phyloP scores from a whole-genome alignment of 2,329 filamentous ascomycete genomes.

The Colletotrichum noveboracense region DNA sequence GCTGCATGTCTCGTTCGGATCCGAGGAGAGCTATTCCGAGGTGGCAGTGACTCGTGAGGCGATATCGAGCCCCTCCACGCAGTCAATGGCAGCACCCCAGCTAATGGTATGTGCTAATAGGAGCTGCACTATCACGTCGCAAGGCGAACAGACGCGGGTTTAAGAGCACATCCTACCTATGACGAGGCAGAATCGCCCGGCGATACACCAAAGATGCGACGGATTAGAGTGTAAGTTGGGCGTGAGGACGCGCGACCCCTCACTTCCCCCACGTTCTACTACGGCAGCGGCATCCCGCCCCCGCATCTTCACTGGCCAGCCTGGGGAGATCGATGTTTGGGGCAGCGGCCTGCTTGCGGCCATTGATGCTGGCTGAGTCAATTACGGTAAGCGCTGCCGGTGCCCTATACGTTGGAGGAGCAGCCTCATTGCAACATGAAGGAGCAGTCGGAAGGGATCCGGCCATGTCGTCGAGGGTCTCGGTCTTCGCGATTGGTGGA shows the following conservation, averaged over 20 bases:
- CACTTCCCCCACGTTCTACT: constrained; percentile 36
- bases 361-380: neutral
- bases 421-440: too few species aligned
- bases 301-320: constrained; percentile 1
- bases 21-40: neutral
- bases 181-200: neutral
- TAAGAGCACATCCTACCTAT: neutral
- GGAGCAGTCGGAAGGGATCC: neutral
- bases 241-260: constrained; percentile 22
- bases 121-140: neutral
- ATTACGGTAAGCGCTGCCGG: neutral
- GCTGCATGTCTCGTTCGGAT: neutral
- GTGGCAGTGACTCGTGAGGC: neutral
- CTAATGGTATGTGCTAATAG: constrained; percentile 13
- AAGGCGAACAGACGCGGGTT: neutral
- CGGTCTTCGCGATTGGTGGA: neutral
- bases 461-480: neutral
- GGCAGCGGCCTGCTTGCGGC: neutral
- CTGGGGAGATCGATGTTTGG: neutral
- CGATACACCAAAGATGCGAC: constrained; percentile 14
- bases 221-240: constrained; percentile 10
- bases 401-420: neutral
- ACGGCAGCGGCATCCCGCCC: constrained; percentile 26
- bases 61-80: neutral
- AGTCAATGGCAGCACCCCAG: neutral